phyloP scores from a whole-genome alignment of 345 rosid genomes.

The Lepidium sativum region DNA sequence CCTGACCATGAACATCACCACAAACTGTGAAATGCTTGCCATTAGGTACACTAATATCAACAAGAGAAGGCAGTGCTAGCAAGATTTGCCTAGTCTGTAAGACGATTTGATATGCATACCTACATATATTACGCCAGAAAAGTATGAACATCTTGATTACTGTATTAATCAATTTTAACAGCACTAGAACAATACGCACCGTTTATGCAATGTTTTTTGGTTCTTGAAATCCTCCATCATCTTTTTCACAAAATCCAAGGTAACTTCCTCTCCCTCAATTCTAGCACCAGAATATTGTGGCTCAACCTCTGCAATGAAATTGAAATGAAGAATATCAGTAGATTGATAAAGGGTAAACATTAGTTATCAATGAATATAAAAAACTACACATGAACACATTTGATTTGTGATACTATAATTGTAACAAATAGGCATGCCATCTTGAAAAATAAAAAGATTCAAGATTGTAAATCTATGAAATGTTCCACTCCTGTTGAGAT shows the following conservation, averaged over 20 bases:
- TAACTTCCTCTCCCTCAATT: slow-evolving; percentile 77
- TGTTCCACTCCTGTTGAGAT: background rate
- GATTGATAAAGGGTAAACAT: background rate
- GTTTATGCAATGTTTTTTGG: slow-evolving; percentile 79
- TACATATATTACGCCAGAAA: slow-evolving; percentile 25
- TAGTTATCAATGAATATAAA: background rate
- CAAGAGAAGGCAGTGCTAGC: slow-evolving; percentile 66
- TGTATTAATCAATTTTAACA: slow-evolving; percentile 10
- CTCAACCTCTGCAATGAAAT: slow-evolving; percentile 72
- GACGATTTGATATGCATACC: slow-evolving; percentile 90
- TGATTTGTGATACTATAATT: background rate
- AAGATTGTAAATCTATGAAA: background rate
- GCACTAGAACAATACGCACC: slow-evolving; percentile 32
- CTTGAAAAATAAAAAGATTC: background rate
- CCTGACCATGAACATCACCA: slow-evolving; percentile 99
- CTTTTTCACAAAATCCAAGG: slow-evolving; percentile 84
- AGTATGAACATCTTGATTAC: background rate
- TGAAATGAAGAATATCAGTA: slow-evolving; percentile 15
- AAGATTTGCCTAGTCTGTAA: slow-evolving; percentile 79
- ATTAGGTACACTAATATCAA: slow-evolving; percentile 66
- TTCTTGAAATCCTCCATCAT: slow-evolving; percentile 94
- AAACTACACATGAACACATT: background rate
- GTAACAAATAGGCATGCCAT: background rate
- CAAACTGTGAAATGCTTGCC: slow-evolving; percentile 82
- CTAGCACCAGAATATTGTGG: slow-evolving; percentile 91